Evolutionary conservation across 768 basidiomycete genomes (phyloP).

Genomic region (Rickenella mellea): DNA sequence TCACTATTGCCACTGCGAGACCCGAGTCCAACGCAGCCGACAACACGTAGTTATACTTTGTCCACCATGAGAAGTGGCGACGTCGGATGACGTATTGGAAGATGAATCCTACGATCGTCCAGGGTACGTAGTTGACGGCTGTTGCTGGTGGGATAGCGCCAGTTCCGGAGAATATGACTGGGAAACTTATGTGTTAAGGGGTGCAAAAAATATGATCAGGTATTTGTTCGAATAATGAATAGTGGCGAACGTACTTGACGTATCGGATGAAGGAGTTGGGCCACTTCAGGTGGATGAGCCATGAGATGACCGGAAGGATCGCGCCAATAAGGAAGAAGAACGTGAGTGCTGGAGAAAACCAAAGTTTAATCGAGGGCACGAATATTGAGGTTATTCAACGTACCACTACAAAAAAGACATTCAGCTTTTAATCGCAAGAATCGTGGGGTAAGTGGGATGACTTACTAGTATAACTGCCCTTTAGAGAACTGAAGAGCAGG

Average conservation of each 20-base stretch:
- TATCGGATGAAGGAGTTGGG: constrained; percentile 14
- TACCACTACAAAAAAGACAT: too few relatives aligned
- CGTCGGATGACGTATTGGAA: constrained; percentile 27
- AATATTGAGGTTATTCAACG: too few relatives aligned
- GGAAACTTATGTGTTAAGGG: constrained; percentile 11
- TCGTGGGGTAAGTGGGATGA: too few relatives aligned
- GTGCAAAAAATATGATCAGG: neutral
- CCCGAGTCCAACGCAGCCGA: constrained; percentile 65
- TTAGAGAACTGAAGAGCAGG: constrained; percentile 14
- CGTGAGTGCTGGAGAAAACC: constrained; percentile 6
- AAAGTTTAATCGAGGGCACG: constrained; percentile 5
- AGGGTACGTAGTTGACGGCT: constrained; percentile 36
- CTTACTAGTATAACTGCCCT: constrained; percentile 9
- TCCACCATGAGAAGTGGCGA: constrained; percentile 25
- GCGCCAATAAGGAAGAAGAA: constrained; percentile 22
- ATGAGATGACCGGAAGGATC: constrained; percentile 17
- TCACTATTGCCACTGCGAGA: constrained; percentile 42
- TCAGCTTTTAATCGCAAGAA: too few relatives aligned
- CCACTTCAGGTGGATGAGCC: constrained; percentile 11
- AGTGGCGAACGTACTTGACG: constrained; percentile 15
- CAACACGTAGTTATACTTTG: constrained; percentile 22
- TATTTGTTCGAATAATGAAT: neutral
- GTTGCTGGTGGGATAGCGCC: constrained; percentile 33
- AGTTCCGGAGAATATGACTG: constrained; percentile 31
- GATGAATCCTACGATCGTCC: constrained; percentile 35